Percentiles rank a stretch among this genome's conserved stretches.
phyloP scores from a whole-genome alignment of 306 rosid species.

The Adenanthera pavonina region DNA sequence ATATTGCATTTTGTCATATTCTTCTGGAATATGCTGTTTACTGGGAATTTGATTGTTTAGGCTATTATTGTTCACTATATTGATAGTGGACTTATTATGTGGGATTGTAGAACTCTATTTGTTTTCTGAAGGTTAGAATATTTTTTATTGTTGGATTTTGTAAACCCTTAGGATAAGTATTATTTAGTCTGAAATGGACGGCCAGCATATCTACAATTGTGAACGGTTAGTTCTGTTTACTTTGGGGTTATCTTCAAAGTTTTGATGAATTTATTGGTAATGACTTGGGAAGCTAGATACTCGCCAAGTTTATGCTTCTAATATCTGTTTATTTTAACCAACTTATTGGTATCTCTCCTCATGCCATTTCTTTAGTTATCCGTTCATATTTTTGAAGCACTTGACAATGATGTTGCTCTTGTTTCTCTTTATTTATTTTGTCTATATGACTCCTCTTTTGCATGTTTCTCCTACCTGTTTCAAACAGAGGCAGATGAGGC shows the following conservation, averaged over 20 bases:
- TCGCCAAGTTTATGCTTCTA: background rate
- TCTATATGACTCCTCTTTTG: slow-evolving; percentile 21
- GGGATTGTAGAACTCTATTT: background rate
- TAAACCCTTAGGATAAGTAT: background rate
- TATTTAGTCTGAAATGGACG: slow-evolving; percentile 12
- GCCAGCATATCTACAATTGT: background rate
- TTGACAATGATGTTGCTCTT: slow-evolving; percentile 1
- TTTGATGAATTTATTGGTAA: slow-evolving; percentile 19
- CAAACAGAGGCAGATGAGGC: slow-evolving; percentile 81
- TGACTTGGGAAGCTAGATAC: slow-evolving; percentile 26
- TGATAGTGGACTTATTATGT: slow-evolving; percentile 7
- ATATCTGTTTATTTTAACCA: background rate
- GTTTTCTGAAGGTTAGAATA: slow-evolving; percentile 15
- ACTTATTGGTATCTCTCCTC: slow-evolving; percentile 4
- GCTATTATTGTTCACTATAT: slow-evolving; percentile 22
- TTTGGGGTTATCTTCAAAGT: background rate
- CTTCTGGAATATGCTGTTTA: slow-evolving; percentile 30
- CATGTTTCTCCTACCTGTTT: background rate
- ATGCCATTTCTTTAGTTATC: background rate
- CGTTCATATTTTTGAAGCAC: background rate
- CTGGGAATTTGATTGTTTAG: slow-evolving; percentile 1
- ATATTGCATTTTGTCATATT: background rate
- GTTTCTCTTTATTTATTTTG: background rate
- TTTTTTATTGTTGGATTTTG: slow-evolving; percentile 1
- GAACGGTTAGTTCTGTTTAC: background rate